These are phyloP conservation scores for Boletus rufocinnamomeus DNA, from an alignment of 768 basidiomycete species.

Conservation along the genomic window DNA sequence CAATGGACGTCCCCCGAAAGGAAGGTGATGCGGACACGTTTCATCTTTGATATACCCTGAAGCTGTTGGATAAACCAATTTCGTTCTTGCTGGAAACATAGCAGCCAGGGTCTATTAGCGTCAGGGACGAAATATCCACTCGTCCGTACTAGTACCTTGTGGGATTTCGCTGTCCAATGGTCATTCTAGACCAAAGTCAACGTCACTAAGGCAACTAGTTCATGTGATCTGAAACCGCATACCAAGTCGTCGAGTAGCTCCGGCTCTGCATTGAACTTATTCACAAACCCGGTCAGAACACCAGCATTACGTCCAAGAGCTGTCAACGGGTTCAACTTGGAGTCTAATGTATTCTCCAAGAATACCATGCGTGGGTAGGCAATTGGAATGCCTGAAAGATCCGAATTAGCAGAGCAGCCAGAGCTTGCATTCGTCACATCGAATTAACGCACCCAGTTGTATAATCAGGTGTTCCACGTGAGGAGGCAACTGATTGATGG, in stretches of 20 bases:
- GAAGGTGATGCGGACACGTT: conserved; percentile 76
- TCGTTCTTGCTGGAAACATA: conserved; percentile 69
- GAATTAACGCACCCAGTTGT: conserved; percentile 58
- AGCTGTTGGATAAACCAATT: conserved; percentile 84
- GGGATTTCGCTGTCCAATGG: conserved; percentile 84
- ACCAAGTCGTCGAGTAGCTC: conserved; percentile 94
- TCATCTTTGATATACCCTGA: conserved; percentile 67
- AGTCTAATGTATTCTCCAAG: conserved; percentile 74
- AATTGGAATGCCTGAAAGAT: conserved; percentile 63
- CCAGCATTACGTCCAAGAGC: conserved; percentile 69
- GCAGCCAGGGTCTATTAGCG: not conserved
- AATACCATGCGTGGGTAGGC: conserved; percentile 96
- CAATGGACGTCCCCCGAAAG: conserved; percentile 94
- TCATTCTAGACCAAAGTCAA: conserved; percentile 78
- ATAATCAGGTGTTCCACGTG: conserved; percentile 81
- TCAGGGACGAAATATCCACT: not conserved
- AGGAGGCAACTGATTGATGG: conserved; percentile 59
- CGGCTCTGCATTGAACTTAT: conserved; percentile 90
- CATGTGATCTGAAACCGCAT: conserved; percentile 21
- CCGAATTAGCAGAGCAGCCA: not conserved
- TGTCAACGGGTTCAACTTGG: conserved; percentile 83
- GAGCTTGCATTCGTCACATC: not conserved
- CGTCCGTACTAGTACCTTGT: conserved; percentile 65
- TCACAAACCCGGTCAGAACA: conserved; percentile 77
- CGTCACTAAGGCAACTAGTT: conserved; percentile 27